phyloP scores from a whole-genome alignment of 2,329 filamentous ascomycete genomes.

The Conoideocrella luteorostrata region DNA sequence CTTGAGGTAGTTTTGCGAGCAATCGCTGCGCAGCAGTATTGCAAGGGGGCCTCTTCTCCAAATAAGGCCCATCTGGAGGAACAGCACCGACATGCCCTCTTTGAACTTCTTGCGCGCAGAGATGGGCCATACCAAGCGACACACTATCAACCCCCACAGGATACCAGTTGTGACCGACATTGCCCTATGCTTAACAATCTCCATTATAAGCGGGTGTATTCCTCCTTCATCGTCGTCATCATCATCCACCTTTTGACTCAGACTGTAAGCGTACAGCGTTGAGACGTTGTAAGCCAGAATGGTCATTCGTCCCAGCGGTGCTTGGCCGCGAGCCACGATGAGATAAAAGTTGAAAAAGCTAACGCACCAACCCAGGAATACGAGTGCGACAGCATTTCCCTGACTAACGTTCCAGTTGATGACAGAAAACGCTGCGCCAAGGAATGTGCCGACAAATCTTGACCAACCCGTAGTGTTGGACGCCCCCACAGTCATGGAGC shows the following conservation, averaged over 20 bases:
- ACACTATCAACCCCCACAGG: constrained; percentile 81
- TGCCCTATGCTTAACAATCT: constrained; percentile 79
- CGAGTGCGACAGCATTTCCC: constrained; percentile 64
- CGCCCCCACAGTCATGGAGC: constrained; percentile 88
- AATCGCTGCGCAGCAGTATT: constrained; percentile 55
- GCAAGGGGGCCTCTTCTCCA: constrained; percentile 89
- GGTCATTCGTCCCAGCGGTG: constrained; percentile 82
- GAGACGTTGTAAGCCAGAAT: constrained; percentile 90
- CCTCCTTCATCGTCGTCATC: constrained; percentile 78
- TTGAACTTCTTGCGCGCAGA: constrained; percentile 79
- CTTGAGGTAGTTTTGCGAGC: constrained; percentile 63
- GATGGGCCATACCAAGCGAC: constrained; percentile 81
- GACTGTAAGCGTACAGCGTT: constrained; percentile 81
- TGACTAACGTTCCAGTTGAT: constrained; percentile 67
- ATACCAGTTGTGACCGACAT: constrained; percentile 75
- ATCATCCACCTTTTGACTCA: constrained; percentile 67
- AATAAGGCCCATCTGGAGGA: constrained; percentile 84
- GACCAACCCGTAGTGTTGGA: constrained; percentile 83
- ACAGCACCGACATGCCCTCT: constrained; percentile 74
- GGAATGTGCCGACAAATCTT: constrained; percentile 72
- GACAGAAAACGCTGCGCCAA: constrained; percentile 68
- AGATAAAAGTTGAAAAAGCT: constrained; percentile 77
- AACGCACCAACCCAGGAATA: constrained; percentile 71
- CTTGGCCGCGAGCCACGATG: constrained; percentile 71
- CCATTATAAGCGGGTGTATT: constrained; percentile 68